Evolutionary conservation across 2,329 filamentous ascomycete species (phyloP), one percentile per base, ranked within the genome.

Genomic region (Stagonosporopsis chrysanthemi): DNA sequence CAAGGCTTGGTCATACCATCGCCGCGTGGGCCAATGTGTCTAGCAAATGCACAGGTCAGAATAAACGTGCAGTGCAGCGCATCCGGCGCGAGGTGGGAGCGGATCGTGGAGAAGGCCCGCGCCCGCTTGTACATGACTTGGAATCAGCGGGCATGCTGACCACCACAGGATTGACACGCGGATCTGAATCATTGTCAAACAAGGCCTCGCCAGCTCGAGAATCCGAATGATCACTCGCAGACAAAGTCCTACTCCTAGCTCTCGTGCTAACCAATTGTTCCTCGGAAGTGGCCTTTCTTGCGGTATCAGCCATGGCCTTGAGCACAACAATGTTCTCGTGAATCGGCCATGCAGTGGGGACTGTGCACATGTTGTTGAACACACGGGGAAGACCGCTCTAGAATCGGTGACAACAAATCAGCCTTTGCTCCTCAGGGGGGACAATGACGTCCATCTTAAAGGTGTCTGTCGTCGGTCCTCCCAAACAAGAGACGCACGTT

Each of bases 11-110:
- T 75, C 57, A 62, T 60, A 76, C 72, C 55, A 52, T 61, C 52
- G 58, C 66, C 74, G 71, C 74, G 74, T 76, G 74, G 70, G 58
- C 64, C 49, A 64, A 44, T 66, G 61, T 65, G 61, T 65, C 62
- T 68, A 68, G 66, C 59, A 66, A 59, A 70, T 75, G 72, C 73
- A 73, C 66, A 72, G 66, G 68, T 72, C 67, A 65, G 73, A 75
- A 74, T 76, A 76, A 76, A 74, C 69, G 72, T 75, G 74, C 73
- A 75, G 73, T 63, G 73, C 74, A 76, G 65, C 39, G 54, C 54
- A 52, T 52, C 74, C 67, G 71, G 72, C 72, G 72, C 73, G 70
- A 71, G 71, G 71, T 74, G 73, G 65, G 66, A 67, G 67, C 70
- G 72, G 72, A 72, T 75, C 71, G 72, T 72, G 67, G 69, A 67